A percentile compares a stretch with the other conserved stretches of the same genome.
phyloP scores from a whole-genome alignment of 2,329 filamentous ascomycete species.

The Cucurbitaria berberidis region DNA sequence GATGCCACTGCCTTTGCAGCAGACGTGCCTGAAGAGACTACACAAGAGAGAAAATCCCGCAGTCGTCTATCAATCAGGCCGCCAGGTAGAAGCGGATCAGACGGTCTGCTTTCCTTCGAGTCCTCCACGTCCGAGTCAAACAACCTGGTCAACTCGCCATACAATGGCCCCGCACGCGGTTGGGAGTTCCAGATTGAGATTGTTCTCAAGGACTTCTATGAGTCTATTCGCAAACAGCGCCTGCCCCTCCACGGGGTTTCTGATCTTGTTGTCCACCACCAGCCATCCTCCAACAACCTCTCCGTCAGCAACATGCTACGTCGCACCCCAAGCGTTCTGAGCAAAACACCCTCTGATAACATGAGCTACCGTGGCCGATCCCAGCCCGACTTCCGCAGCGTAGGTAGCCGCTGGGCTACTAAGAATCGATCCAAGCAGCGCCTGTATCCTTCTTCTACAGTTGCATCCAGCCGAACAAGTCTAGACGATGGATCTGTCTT shows the following conservation, averaged over 20 bases:
- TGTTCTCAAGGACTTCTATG: slow-evolving; percentile 92
- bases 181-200: slow-evolving; percentile 91
- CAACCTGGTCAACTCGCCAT: slow-evolving; percentile 77
- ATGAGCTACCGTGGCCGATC: slow-evolving; percentile 75
- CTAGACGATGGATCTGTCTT: slow-evolving; percentile 91
- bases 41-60: slow-evolving; percentile 44
- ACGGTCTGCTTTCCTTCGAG: slow-evolving; percentile 44
- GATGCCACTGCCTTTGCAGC: slow-evolving; percentile 35
- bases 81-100: slow-evolving; percentile 44
- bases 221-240: slow-evolving; percentile 84
- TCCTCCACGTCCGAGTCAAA: slow-evolving; percentile 63
- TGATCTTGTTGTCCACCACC: slow-evolving; percentile 57
- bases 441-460: slow-evolving; percentile 75
- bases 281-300: slow-evolving; percentile 63
- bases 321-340: slow-evolving; percentile 86
- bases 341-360: slow-evolving; percentile 88
- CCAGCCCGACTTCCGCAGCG: slow-evolving; percentile 64
- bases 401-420: slow-evolving; percentile 76
- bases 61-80: slow-evolving; percentile 54
- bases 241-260: slow-evolving; percentile 80
- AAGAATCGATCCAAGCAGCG: slow-evolving; percentile 85
- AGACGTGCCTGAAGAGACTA: slow-evolving; percentile 39
- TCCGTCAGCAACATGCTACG: slow-evolving; percentile 76
- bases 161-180: slow-evolving; percentile 73
- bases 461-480: slow-evolving; percentile 91